Evolutionary conservation across 2,329 filamentous ascomycete species (phyloP).

Genomic region (Coniochaeta prunicola): DNA sequence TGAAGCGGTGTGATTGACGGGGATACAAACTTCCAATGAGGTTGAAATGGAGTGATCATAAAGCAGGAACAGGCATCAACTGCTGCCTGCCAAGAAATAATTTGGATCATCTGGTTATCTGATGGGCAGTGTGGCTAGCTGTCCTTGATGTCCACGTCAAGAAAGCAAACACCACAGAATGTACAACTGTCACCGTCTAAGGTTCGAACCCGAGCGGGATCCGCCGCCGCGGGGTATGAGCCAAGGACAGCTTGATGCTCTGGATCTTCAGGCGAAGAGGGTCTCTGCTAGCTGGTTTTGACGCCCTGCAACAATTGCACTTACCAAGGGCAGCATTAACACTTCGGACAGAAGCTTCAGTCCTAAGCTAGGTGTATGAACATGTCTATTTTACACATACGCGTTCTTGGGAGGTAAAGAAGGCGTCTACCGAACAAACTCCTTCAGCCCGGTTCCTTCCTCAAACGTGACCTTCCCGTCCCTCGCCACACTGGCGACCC

Average conservation of each 20-base stretch:
- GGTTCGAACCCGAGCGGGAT: not conserved
- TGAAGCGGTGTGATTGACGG: no score
- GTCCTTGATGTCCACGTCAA: no score
- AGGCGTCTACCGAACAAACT: conserved; percentile 39
- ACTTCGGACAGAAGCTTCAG: no score
- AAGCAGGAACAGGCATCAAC: not conserved
- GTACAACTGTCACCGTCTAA: not conserved
- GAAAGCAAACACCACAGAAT: not conserved
- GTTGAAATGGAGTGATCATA: not conserved
- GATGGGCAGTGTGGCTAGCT: no score
- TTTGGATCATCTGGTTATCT: no score
- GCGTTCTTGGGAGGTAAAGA: no score
- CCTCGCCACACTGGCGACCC: conserved; percentile 45
- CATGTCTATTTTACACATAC: not conserved
- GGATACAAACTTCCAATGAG: no score
- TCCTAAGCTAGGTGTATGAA: not conserved
- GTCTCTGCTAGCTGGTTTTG: no score
- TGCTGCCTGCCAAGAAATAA: not conserved
- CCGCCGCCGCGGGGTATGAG: not conserved
- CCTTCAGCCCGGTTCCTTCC: conserved; percentile 49
- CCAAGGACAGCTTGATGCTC: not conserved
- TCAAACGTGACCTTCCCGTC: conserved; percentile 63
- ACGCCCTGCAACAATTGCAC: no score
- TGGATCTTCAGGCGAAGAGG: not conserved
- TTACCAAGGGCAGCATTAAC: no score